phyloP scores from a whole-genome alignment of 2,329 filamentous ascomycete species.

The Xylaria sp. region DNA sequence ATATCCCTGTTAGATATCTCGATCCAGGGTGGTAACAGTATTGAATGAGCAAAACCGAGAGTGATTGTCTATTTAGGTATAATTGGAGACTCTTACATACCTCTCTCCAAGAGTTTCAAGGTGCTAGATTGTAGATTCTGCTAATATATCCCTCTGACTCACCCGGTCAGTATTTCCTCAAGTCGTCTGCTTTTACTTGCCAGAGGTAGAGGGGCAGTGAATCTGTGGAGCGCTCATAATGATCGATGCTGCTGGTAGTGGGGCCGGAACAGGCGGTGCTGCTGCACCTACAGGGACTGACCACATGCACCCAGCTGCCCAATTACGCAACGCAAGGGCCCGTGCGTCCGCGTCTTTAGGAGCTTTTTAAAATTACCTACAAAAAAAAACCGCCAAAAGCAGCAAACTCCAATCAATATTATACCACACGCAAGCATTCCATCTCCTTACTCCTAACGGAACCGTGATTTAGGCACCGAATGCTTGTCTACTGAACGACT shows the following conservation, averaged over 20 bases:
- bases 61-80: too few species aligned
- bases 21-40: slow-evolving; percentile 3
- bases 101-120: not conserved
- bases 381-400: slow-evolving; percentile 16
- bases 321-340: slow-evolving; percentile 14
- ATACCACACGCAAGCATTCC: slow-evolving; percentile 12
- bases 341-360: slow-evolving; percentile 17
- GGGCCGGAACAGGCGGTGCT: not conserved
- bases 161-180: not conserved
- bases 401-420: slow-evolving; percentile 16
- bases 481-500: slow-evolving; percentile 17
- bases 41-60: not conserved
- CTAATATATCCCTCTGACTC: slow-evolving; percentile 1
- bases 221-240: not conserved
- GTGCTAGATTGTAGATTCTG: not conserved
- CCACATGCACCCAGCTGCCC: slow-evolving; percentile 2
- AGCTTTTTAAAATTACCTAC: slow-evolving; percentile 14
- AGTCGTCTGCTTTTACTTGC: not conserved
- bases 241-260: not conserved
- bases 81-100: not conserved
- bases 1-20: slow-evolving; percentile 1
- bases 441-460: slow-evolving; percentile 21
- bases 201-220: not conserved
- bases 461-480: slow-evolving; percentile 19
- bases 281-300: not conserved